Evolutionary conservation across 306 rosid genomes (phyloP), one percentile per base, ranked within the genome.

Genomic region (Fagus crenata): DNA sequence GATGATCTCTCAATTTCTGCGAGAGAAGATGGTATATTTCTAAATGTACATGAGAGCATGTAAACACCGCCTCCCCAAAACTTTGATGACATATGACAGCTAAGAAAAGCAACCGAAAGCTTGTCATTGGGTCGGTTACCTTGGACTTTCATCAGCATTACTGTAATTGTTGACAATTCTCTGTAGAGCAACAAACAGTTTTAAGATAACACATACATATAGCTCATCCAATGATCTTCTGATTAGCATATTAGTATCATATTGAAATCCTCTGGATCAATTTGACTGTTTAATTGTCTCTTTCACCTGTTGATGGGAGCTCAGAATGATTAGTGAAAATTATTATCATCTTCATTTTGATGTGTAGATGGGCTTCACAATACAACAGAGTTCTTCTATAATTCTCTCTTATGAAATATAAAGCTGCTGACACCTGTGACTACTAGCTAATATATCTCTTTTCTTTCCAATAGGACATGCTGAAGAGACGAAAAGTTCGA

Each of bases 401-500:
- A 46, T 2, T 46, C 11, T 7, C 51, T 46, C 51, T 46, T 60
- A 12, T 60, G 14, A 60, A 60, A 31, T 60, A 60, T 8, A 61
- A 42, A n/a, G 68, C 7, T 74, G 67, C 68, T 15, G 63, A 59
- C 36, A 59, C 4, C 11, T 31, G 65, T 59, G 37, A 22, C 18
- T 35, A 35, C n/a, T 35, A 13, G 42, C 4, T 63, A 63, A 63
- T 63, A 4, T 63, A 14, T 35, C 69, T 14, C 5, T 2, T 63
- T 7, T 63, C 37, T 58, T 7, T 28, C 64, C 37, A 58, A 63
- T 8, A 63, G 69, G 69, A 63, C 81, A 67, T 84, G 87, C 72
- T 92, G 88, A 90, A 85, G 82, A 85, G 89, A 83, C 86, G 87
- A 71, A 88, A 77, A 86, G 49, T 68, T 74, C 88, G 85, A 31